Evolutionary conservation across 305 asterid species (phyloP).

Genomic region (Fraxinus velutina): DNA sequence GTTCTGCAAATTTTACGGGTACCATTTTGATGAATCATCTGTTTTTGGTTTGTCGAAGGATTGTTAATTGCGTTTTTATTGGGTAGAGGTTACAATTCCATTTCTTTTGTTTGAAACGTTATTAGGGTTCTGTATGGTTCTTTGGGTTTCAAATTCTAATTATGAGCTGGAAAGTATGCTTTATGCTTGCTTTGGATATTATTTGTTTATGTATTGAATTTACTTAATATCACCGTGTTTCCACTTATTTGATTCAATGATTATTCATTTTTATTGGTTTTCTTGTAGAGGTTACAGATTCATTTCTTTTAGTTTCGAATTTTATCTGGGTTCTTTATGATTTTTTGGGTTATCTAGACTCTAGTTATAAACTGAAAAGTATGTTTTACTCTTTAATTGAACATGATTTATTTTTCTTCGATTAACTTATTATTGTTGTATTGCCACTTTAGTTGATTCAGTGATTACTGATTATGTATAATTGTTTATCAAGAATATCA

Average conservation of each 20-base stretch:
- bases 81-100: not conserved
- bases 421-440: not conserved
- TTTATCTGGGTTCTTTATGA: not conserved
- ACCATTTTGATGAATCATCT: not conserved
- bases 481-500: not conserved
- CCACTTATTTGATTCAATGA: not conserved
- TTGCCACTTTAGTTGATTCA: not conserved
- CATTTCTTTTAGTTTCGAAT: not conserved
- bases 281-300: not conserved
- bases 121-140: not conserved
- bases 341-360: slow-evolving; percentile 3
- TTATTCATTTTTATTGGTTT: not conserved
- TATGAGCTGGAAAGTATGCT: not conserved
- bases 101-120: not conserved
- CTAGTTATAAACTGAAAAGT: not conserved
- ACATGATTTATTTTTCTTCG: not conserved
- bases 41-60: not conserved
- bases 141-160: slow-evolving; percentile 14
- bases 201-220: not conserved
- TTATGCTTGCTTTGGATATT: not conserved
- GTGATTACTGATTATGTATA: not conserved
- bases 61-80: slow-evolving; percentile 3
- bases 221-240: not conserved
- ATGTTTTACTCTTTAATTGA: not conserved
- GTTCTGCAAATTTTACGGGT: slow-evolving; percentile 22